Percentiles rank a stretch among this genome's conserved stretches.
These are phyloP conservation scores for Pseudogymnoascus sp. DNA, from an alignment of 2,329 filamentous ascomycete genomes.

Conservation along the genomic window DNA sequence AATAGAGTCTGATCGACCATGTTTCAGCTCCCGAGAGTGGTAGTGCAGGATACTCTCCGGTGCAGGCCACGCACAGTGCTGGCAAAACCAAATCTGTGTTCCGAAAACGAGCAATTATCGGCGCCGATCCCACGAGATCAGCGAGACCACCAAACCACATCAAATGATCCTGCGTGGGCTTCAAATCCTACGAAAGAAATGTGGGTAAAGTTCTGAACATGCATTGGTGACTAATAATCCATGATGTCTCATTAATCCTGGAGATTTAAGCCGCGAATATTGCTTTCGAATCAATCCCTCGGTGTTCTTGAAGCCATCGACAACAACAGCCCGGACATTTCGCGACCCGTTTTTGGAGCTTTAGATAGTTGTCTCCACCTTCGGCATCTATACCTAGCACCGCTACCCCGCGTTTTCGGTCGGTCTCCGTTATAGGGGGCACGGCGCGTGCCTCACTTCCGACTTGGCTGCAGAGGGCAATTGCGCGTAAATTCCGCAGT, in stretches of 20 bases:
- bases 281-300: neutral
- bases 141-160: neutral
- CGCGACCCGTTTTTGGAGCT: neutral
- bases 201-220: neutral
- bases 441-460: neutral
- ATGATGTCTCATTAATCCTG: neutral
- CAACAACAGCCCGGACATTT: neutral
- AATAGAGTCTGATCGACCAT: neutral
- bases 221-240: neutral
- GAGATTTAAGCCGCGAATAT: neutral
- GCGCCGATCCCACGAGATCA: neutral
- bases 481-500: neutral
- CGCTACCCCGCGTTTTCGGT: constrained; percentile 1
- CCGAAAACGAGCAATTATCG: neutral
- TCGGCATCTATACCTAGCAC: neutral
- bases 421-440: neutral
- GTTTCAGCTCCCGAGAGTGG: neutral
- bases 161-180: neutral
- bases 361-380: neutral
- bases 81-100: neutral
- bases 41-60: neutral
- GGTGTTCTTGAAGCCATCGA: neutral
- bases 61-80: neutral
- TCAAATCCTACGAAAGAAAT: neutral
- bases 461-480: neutral